Evolutionary conservation across 306 rosid genomes (phyloP).

Genomic region (Casuarina glauca): DNA sequence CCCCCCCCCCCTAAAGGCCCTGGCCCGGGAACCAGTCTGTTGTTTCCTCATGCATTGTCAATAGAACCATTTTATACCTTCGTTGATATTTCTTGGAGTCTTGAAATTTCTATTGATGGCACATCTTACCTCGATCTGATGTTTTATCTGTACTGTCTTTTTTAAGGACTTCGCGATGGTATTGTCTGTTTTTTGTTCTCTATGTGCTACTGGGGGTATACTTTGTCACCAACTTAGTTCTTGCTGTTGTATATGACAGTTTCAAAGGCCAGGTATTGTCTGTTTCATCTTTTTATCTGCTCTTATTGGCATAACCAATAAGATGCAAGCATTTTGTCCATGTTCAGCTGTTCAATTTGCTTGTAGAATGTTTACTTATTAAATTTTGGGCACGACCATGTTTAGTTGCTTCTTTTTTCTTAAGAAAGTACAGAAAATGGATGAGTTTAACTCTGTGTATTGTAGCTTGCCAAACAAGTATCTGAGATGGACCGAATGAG

Average conservation of each 20-base stretch:
- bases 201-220: constrained; percentile 94
- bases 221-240: constrained; percentile 90
- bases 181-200: constrained; percentile 68
- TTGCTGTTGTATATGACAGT: constrained; percentile 95
- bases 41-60: not conserved
- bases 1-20: too few relatives aligned
- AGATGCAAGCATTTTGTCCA: constrained; percentile 9
- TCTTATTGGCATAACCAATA: not conserved
- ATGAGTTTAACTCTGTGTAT: constrained; percentile 27
- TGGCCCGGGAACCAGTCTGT: not conserved
- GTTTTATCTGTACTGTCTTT: constrained; percentile 34
- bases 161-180: constrained; percentile 93
- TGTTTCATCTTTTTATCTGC: constrained; percentile 13
- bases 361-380: not conserved
- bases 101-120: constrained; percentile 2
- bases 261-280: constrained; percentile 83
- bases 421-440: constrained; percentile 23
- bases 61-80: not conserved
- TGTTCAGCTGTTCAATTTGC: constrained; percentile 22
- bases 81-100: not conserved
- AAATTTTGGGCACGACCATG: not conserved
- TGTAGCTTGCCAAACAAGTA: constrained; percentile 87
- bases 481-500: constrained; percentile 64
- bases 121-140: constrained; percentile 11
- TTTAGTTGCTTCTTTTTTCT: constrained; percentile 13